Evolutionary conservation across 352 stramenopile species (phyloP), one percentile per base, ranked within the genome.

Genomic region (Phytopythium oedochilum): DNA sequence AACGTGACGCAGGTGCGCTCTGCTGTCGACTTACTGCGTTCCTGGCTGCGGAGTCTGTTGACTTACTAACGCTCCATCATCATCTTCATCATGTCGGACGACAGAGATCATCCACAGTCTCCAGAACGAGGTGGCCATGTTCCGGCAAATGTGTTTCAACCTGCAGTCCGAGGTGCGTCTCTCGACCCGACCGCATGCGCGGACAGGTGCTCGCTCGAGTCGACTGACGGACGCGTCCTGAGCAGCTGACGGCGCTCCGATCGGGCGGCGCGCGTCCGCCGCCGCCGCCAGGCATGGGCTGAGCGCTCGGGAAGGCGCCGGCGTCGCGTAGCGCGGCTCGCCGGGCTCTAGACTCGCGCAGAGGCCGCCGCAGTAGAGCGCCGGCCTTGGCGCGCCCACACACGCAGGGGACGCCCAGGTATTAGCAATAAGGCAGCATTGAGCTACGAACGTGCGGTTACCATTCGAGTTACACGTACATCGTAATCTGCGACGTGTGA

Each of bases 111-210:
- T 89, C 56, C 70, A 48, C 17, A 60, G 73, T 2, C 71, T 92
- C 31, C 77, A 88, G 65, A 86, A 90, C 63, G 83, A 92, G 67
- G 75, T 90, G 53, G 63, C 77, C 28, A 88, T 92, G 76, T 90
- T 90, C 55, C 79, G 78, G 43, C 75, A 90, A 57, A 88, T 92
- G 75, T 92, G 83, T 61, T 61, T 90, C 45, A 90, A 80, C 55
- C 70, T 90, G 36, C 83, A 92, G 65, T 59, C 72, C 28, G 78
- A 92, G 73, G 83, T 92, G 53, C 65, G 71, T 71, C 11, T n/a
- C n/a, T n/a, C n/a, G n/a, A n/a, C n/a, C n/a, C n/a, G n/a, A n/a
- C n/a, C n/a, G n/a, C n/a, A n/a, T n/a, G n/a, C n/a, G n/a, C n/a
- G n/a, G n/a, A n/a, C n/a, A n/a, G n/a, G n/a, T n/a, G n/a, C n/a